Percentiles rank a stretch among this genome's conserved stretches.
phyloP scores from a whole-genome alignment of 2,329 filamentous ascomycete genomes.

The Cercospora sesami region DNA sequence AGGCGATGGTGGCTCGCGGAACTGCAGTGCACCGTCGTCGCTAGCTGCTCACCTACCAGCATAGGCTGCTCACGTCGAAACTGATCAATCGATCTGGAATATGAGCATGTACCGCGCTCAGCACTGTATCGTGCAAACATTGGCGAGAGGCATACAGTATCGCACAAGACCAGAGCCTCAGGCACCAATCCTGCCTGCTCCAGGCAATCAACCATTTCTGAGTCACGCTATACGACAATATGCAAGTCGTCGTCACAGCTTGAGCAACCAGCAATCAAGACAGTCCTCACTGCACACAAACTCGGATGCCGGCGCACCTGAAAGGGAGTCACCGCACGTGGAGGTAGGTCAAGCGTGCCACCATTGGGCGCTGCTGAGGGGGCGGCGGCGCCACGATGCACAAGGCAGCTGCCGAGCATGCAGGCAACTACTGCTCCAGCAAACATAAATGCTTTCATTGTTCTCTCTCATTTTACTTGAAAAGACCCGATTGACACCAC shows the following conservation, averaged over 20 bases:
- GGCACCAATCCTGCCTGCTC: background rate
- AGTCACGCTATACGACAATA: background rate
- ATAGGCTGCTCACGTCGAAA: background rate
- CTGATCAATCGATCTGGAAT: no score
- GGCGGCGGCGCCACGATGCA: background rate
- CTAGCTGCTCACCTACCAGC: background rate
- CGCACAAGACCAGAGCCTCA: background rate
- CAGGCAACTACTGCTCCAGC: background rate
- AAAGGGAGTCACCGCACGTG: background rate
- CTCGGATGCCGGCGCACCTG: background rate
- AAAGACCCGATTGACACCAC: background rate
- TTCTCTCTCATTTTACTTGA: background rate
- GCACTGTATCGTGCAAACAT: no score
- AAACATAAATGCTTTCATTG: background rate
- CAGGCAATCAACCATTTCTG: background rate
- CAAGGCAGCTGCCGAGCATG: conserved; percentile 10
- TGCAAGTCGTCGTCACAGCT: background rate
- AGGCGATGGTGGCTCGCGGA: background rate
- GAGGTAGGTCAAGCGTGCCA: background rate
- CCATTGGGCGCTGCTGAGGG: background rate
- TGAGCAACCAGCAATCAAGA: background rate
- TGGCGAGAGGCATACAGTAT: no score
- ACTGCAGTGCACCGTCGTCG: no score
- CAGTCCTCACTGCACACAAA: background rate
- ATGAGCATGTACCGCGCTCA: no score